Conservation (phyloP, 768 basidiomycete genomes). For the Panaeolus cyanescens region DNA sequence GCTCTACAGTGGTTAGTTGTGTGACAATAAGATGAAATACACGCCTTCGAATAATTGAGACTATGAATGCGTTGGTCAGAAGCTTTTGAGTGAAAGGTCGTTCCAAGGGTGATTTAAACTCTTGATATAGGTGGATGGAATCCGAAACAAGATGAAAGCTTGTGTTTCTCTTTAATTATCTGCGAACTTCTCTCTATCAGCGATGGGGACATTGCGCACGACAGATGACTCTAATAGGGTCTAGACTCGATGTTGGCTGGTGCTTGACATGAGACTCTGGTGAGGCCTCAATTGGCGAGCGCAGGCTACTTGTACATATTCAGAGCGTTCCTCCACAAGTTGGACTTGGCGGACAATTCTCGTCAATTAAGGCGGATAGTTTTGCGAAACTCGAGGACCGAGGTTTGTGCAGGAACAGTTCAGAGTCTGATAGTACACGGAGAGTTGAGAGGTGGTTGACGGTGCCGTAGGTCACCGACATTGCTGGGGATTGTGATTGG, state of each 20-base stretch:
- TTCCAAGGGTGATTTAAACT: background rate
- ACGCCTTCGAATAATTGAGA: background rate
- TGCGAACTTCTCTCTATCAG: background rate
- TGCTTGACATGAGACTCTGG: background rate
- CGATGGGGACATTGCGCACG: background rate
- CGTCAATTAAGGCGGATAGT: too few relatives aligned
- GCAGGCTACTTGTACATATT: too few relatives aligned
- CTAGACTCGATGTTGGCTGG: background rate
- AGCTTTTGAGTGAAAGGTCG: background rate
- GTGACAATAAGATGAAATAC: background rate
- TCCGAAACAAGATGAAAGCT: background rate
- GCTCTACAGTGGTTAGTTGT: background rate
- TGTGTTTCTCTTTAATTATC: background rate
- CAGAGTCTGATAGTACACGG: too few relatives aligned
- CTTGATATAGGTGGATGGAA: background rate
- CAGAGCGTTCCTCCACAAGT: too few relatives aligned
- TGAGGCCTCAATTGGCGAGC: too few relatives aligned
- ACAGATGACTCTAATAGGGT: background rate
- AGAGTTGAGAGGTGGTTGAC: too few relatives aligned
- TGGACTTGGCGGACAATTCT: too few relatives aligned
- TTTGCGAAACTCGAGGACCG: too few relatives aligned
- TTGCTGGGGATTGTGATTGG: too few relatives aligned
- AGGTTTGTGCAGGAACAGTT: too few relatives aligned
- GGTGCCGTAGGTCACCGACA: too few relatives aligned
- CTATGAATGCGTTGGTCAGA: background rate